These are phyloP conservation scores for Craterostigma plantagineum DNA, from an alignment of 257 asterid genomes.

Conservation along the genomic window DNA sequence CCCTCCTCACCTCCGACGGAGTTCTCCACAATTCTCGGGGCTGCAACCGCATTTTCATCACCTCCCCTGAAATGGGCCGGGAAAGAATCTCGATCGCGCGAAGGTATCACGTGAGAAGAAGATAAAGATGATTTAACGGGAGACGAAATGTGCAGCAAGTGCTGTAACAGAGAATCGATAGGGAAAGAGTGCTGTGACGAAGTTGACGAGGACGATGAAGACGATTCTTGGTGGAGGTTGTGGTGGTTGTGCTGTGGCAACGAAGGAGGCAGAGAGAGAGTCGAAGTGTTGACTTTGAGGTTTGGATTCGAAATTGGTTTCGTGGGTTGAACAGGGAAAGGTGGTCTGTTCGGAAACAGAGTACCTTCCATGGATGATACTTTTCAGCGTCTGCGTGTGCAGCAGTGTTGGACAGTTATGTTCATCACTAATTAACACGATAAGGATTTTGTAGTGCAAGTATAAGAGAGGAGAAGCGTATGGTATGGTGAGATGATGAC, in stretches of 20 bases:
- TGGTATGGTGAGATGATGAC: no score
- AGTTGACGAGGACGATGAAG: no score
- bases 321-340: constrained; percentile 40
- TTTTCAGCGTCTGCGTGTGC: no score
- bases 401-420: no score
- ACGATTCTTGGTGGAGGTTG: background rate
- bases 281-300: constrained; percentile 30
- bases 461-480: no score
- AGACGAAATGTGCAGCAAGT: constrained; percentile 51
- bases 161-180: constrained; percentile 69
- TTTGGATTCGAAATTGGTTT: constrained; percentile 36
- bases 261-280: constrained; percentile 50
- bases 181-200: constrained; percentile 41
- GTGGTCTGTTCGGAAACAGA: constrained; percentile 53
- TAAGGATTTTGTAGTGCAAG: no score
- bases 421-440: no score
- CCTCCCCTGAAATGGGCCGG: constrained; percentile 21
- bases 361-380: constrained; percentile 69
- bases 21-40: constrained; percentile 16
- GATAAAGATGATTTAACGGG: constrained; percentile 22
- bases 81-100: constrained; percentile 18
- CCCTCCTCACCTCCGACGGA: constrained; percentile 13
- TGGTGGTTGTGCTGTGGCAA: constrained; percentile 28
- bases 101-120: constrained; percentile 17
- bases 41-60: constrained; percentile 12